phyloP scores from a whole-genome alignment of 2,329 filamentous ascomycete species.

The Pseudonectria foliicola region DNA sequence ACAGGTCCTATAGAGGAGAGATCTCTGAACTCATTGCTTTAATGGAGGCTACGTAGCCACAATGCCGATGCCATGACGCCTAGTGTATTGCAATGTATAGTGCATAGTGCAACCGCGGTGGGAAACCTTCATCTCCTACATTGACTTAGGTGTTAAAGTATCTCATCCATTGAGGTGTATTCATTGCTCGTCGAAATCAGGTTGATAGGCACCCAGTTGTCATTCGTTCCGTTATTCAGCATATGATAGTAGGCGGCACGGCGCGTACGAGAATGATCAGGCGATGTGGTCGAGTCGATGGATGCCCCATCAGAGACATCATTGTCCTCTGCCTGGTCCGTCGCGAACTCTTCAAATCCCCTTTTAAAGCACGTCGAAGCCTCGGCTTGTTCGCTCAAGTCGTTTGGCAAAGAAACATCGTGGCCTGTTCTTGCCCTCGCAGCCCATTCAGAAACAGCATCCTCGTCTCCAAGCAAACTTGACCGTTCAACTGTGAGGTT shows the following conservation, averaged over 20 bases:
- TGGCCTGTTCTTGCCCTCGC: not conserved
- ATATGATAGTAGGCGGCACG: conserved; percentile 29
- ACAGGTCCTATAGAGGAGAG: no score
- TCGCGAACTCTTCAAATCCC: conserved; percentile 8
- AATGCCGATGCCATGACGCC: no score
- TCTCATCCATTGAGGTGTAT: conserved; percentile 25
- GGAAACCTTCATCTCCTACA: no score
- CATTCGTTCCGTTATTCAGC: conserved; percentile 20
- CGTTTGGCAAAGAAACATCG: not conserved
- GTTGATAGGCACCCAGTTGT: conserved; percentile 24
- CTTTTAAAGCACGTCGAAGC: conserved; percentile 12
- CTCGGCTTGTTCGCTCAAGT: not conserved
- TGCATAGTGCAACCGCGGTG: no score
- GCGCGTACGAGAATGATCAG: conserved; percentile 17
- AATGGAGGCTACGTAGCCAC: no score
- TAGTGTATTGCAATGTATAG: not conserved
- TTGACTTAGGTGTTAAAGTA: conserved; percentile 23
- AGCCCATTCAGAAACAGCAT: no score
- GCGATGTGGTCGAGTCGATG: conserved; percentile 8
- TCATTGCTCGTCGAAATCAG: conserved; percentile 29
- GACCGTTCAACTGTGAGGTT: no score
- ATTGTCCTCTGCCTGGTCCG: conserved; percentile 2
- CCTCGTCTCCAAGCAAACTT: no score
- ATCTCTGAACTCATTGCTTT: no score
- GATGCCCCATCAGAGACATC: no score